Percentiles rank a stretch among this genome's conserved stretches.
phyloP scores from a whole-genome alignment of 177 flowering plant genomes.

The Tripterygium wilfordii region DNA sequence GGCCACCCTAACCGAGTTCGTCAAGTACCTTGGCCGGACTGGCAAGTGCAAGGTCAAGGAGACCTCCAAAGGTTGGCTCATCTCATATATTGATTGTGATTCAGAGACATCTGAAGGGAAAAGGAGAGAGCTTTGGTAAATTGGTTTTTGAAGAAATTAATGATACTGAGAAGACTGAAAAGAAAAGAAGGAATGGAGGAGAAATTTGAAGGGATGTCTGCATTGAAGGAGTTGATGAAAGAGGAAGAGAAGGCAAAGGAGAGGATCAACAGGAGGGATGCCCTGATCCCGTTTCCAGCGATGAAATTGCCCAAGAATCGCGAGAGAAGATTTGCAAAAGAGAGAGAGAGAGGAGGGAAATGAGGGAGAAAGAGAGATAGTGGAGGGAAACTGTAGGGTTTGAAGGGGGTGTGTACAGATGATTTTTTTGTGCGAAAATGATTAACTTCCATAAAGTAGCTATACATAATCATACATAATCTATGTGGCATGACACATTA shows the following conservation, averaged over 20 bases:
- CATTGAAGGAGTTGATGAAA: conserved; percentile 74
- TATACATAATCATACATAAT: too few species aligned
- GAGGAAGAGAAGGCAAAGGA: conserved; percentile 86
- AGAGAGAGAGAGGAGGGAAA: too few species aligned
- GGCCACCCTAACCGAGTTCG: conserved; percentile 88
- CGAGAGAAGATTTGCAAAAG: conserved; percentile 77
- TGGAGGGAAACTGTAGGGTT: too few species aligned
- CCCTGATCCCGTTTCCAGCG: conserved; percentile 80
- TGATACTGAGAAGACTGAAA: conserved; percentile 16
- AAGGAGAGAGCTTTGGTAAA: conserved; percentile 33
- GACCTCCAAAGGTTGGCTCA: conserved; percentile 96
- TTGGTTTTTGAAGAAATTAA: conserved; percentile 49
- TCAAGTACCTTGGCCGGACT: conserved; percentile 72
- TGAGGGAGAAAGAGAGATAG: too few species aligned
- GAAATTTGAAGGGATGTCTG: conserved; percentile 25
- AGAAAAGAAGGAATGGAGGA: conserved; percentile 6
- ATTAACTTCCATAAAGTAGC: too few species aligned
- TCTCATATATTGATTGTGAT: too few species aligned
- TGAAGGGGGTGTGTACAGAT: too few species aligned
- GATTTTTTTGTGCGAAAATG: too few species aligned
- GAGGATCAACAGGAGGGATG: conserved; percentile 69
- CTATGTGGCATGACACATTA: too few species aligned
- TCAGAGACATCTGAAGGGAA: too few species aligned
- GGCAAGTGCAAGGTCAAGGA: conserved; percentile 95
- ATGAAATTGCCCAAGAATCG: conserved; percentile 66